A percentile compares a stretch with the other conserved stretches of the same genome.
These are phyloP conservation scores for Alternaria arbusti DNA, from an alignment of 2,329 filamentous ascomycete genomes.

Conservation along the genomic window DNA sequence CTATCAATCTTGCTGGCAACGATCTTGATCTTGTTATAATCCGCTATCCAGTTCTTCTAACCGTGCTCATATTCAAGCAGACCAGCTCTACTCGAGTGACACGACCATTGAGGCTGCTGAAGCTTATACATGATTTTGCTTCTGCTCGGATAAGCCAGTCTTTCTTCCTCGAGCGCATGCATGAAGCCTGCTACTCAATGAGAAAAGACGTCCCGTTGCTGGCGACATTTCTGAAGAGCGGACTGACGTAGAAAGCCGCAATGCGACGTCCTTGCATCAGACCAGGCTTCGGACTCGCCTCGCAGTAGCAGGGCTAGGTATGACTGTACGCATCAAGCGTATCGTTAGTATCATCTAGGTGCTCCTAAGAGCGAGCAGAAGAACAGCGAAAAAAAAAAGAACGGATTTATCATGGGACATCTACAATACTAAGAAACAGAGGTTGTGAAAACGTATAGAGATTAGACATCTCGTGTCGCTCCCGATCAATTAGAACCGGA, in stretches of 20 bases:
- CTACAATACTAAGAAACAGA: slow-evolving; percentile 27
- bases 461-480: slow-evolving; percentile 1
- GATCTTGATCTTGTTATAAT: not conserved
- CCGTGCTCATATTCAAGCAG: not conserved
- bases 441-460: not conserved
- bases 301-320: not conserved
- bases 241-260: not conserved
- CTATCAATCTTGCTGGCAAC: not conserved
- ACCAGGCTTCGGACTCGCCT: not conserved
- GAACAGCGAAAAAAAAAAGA: slow-evolving; percentile 17
- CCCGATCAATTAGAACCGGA: not conserved
- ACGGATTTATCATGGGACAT: slow-evolving; percentile 21
- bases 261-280: not conserved
- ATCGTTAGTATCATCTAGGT: not conserved
- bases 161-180: slow-evolving; percentile 43
- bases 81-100: not conserved
- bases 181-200: slow-evolving; percentile 39
- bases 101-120: not conserved
- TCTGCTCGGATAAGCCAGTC: not conserved
- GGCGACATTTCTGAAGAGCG: slow-evolving; percentile 18
- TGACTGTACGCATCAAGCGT: not conserved
- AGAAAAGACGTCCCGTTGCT: slow-evolving; percentile 43
- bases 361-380: slow-evolving; percentile 5
- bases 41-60: not conserved
- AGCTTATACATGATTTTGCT: not conserved